Conservation (phyloP, 768 basidiomycete genomes). For the Amanita muscaria region DNA sequence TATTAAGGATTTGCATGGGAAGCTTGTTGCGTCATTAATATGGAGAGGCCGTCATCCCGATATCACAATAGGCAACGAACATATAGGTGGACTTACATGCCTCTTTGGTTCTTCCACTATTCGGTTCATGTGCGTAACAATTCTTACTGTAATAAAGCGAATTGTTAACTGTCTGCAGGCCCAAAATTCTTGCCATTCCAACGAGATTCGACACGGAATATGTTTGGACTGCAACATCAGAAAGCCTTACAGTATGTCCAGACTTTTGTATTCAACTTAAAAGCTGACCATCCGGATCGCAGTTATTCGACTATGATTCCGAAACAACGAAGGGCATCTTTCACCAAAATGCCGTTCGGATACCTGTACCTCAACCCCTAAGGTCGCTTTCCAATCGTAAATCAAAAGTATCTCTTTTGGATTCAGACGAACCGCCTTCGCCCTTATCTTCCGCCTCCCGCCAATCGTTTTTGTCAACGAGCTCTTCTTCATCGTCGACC, state of each 20-base stretch:
- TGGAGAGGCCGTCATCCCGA: slow-evolving; percentile 49
- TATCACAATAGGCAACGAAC: slow-evolving; percentile 42
- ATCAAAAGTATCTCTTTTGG: slow-evolving; percentile 13
- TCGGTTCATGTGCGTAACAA: slow-evolving; percentile 39
- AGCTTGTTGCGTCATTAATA: slow-evolving; percentile 34
- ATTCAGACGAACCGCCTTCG: slow-evolving; percentile 10
- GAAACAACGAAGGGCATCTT: slow-evolving; percentile 42
- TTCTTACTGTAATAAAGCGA: background rate
- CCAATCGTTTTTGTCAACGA: slow-evolving; percentile 8
- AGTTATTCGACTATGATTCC: slow-evolving; percentile 48
- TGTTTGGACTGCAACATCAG: slow-evolving; percentile 49
- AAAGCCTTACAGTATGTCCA: slow-evolving; percentile 39
- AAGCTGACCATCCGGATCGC: slow-evolving; percentile 5
- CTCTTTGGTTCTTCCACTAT: slow-evolving; percentile 50
- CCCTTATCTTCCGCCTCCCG: slow-evolving; percentile 11
- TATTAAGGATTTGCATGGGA: slow-evolving; percentile 34
- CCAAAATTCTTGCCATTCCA: slow-evolving; percentile 50
- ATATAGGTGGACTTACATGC: slow-evolving; percentile 41
- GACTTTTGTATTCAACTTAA: background rate
- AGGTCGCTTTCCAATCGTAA: slow-evolving; percentile 15
- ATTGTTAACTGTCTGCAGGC: slow-evolving; percentile 24
- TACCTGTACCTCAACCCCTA: slow-evolving; percentile 29
- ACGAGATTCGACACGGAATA: slow-evolving; percentile 56
- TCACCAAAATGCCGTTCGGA: slow-evolving; percentile 39
- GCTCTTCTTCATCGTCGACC: slow-evolving; percentile 16